phyloP scores from a whole-genome alignment of 2,329 filamentous ascomycete species.

The Scopulariopsis brevicaulis region DNA sequence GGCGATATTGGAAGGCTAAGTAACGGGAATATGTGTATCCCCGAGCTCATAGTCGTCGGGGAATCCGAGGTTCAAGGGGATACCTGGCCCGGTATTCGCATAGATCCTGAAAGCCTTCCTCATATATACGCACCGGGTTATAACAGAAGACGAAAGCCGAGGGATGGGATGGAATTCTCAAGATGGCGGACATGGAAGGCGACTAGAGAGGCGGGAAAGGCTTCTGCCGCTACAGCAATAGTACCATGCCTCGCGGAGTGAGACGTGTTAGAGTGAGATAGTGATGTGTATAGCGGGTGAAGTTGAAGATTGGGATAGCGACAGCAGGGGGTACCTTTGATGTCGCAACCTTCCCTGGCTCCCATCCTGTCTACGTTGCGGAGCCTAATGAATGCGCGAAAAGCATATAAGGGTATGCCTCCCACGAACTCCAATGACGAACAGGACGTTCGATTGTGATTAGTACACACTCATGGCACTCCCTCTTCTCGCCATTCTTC shows the following conservation, averaged over 20 bases:
- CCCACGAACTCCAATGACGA: too few relatives aligned
- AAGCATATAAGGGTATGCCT: too few relatives aligned
- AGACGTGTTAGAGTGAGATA: too few relatives aligned
- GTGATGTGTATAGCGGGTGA: too few relatives aligned
- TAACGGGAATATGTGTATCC: neutral
- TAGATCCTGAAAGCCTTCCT: neutral
- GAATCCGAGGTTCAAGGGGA: neutral
- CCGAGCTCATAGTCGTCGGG: neutral
- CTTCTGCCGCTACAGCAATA: neutral
- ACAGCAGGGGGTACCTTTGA: too few relatives aligned
- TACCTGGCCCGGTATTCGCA: neutral
- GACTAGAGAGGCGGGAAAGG: neutral
- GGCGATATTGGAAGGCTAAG: neutral
- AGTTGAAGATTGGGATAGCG: too few relatives aligned
- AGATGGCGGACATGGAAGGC: neutral
- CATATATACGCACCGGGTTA: neutral
- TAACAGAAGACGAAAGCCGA: neutral
- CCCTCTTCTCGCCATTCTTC: too few relatives aligned
- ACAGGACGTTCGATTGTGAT: too few relatives aligned
- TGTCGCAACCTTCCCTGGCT: too few relatives aligned
- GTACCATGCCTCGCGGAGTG: neutral
- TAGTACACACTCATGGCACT: too few relatives aligned
- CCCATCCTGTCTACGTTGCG: too few relatives aligned
- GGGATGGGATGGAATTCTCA: neutral
- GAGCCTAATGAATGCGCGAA: too few relatives aligned